Conservation (phyloP, 805 yeast species). For the Cyberlindnera lachancei region DNA sequence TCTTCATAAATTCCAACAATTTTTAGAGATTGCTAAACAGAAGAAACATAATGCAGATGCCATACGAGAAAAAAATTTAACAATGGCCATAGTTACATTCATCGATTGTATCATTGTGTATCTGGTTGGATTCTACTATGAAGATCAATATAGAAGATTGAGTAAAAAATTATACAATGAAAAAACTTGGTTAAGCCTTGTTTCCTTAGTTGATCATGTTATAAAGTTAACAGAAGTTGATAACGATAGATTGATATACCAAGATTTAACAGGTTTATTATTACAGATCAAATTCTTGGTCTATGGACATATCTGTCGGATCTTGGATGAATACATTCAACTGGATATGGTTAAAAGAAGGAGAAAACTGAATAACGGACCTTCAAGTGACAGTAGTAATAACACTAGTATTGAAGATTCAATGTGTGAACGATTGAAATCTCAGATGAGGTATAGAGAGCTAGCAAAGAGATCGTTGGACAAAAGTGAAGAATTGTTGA, state of each 20-base stretch:
- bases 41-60: slow-evolving; percentile 18
- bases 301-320: slow-evolving; percentile 11
- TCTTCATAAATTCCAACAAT: slow-evolving; percentile 2
- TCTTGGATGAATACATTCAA: slow-evolving; percentile 7
- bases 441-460: slow-evolving; percentile 6
- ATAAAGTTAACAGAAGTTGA: slow-evolving; percentile 3
- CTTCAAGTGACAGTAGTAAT: too few relatives aligned
- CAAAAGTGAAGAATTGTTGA: slow-evolving; percentile 7
- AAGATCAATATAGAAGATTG: slow-evolving; percentile 13
- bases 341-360: slow-evolving; percentile 5
- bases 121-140: slow-evolving; percentile 16
- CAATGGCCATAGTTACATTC: slow-evolving; percentile 6
- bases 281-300: slow-evolving; percentile 12
- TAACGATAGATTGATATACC: neutral
- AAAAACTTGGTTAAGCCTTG: slow-evolving; percentile 15
- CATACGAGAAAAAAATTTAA: slow-evolving; percentile 1
- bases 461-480: slow-evolving; percentile 5
- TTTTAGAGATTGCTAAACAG: slow-evolving; percentile 6
- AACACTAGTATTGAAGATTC: neutral
- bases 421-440: slow-evolving; percentile 3
- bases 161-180: slow-evolving; percentile 8
- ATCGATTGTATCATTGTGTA: slow-evolving; percentile 16
- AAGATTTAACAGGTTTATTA: slow-evolving; percentile 11
- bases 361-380: neutral
- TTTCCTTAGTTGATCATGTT: slow-evolving; percentile 10